phyloP scores from a whole-genome alignment of 2,329 filamentous ascomycete species.

The Periconia digitata region DNA sequence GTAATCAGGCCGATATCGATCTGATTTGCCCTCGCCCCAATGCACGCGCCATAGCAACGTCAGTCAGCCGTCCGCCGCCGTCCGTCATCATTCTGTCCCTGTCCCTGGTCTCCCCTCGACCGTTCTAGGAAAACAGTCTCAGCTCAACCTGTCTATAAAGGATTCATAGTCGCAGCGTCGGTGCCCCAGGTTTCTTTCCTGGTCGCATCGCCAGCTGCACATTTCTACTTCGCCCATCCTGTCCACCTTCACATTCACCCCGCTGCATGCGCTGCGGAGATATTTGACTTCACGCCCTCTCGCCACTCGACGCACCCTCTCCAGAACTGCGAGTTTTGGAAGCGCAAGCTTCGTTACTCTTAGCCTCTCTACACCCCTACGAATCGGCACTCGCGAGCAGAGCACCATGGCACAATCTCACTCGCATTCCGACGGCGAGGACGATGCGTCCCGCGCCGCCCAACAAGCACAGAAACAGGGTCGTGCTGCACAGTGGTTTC shows the following conservation, averaged over 20 bases:
- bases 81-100: neutral
- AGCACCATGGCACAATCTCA: conserved; percentile 29
- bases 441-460: conserved; percentile 52
- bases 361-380: conserved; percentile 28
- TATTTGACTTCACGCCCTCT: conserved; percentile 23
- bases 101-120: neutral
- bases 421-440: conserved; percentile 46
- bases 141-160: neutral
- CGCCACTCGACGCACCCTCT: conserved; percentile 19
- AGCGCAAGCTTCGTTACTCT: conserved; percentile 35
- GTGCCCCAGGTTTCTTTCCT: conserved; percentile 10
- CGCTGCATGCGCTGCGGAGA: conserved; percentile 39
- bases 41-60: neutral
- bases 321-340: conserved; percentile 32
- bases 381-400: conserved; percentile 24
- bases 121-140: neutral
- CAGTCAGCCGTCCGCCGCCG: neutral
- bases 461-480: conserved; percentile 40
- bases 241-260: conserved; percentile 30
- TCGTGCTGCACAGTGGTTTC: conserved; percentile 62
- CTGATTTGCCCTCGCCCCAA: neutral
- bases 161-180: neutral
- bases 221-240: conserved; percentile 32
- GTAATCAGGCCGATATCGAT: no score
- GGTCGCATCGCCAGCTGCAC: conserved; percentile 8